Evolutionary conservation across 139 green algal genomes (phyloP), one percentile per base, ranked within the genome.

Genomic region (Pleodorina starrii): DNA sequence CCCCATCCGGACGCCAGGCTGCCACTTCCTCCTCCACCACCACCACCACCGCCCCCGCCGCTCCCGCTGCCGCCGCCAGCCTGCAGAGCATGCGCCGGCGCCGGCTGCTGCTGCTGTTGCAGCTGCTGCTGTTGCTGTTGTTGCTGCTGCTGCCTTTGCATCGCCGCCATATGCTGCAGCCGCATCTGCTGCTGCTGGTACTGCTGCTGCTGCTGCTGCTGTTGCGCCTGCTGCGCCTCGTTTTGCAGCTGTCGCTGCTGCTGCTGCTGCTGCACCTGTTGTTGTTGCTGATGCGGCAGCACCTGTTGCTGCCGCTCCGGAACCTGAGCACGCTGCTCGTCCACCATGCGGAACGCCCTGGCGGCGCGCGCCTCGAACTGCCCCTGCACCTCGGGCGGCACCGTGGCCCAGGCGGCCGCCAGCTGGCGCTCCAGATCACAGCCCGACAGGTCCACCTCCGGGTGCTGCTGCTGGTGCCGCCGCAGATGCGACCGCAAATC

Each of bases 381-480:
- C 25, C 27, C n/a, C 74, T 66, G 74, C 38, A 82, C 10, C 27
- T 82, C 44, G 43, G 74, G 35, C 43, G 74, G 74, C 42, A 82
- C 44, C 11, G 43, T 10, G n/a, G 27, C 43, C 44, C 44, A 82
- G 16, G 74, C 44, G 25, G 27, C 44, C 14, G 43, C 23, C 5
- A 77, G 35, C 11, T 77, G 36, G 36, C 69, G 35, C 5, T 77
- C 36, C 0, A 66, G 29, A n/a, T 82, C 74, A 3, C 32, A 42
- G 1, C 46, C 74, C 1, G 43, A 36, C 42, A 44, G 43, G 2
- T 66, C 27, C 43, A 29, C 0, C 11, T 48, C 27, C 74, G 3
- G 27, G 4, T 66, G 74, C 74, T 82, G 74, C 74, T 63, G 74
- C 44, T 82, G 44, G 35, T 82, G 74, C 27, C 1, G 14, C 1